Conservation (phyloP, 2,329 filamentous ascomycete genomes). For the Apiospora kogelbergensis region DNA sequence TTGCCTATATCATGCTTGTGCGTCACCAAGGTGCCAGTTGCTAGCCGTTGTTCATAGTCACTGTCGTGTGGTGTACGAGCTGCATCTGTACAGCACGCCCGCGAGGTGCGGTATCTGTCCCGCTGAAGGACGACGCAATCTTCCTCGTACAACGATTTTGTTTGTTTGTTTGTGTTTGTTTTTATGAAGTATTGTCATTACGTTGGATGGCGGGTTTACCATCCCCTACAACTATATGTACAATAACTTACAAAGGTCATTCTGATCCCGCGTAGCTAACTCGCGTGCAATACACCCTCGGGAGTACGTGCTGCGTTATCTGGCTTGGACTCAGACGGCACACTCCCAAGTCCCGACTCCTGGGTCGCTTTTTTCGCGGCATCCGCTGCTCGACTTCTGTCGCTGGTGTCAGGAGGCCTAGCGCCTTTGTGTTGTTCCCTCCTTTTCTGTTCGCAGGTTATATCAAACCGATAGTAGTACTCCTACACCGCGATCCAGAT, state of each 20-base stretch:
- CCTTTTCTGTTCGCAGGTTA: not conserved
- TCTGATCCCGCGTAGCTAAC: conserved; percentile 1
- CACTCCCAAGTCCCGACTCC: not conserved
- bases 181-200: not conserved
- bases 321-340: not conserved
- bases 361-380: not conserved
- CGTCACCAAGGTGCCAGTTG: not conserved
- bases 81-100: not conserved
- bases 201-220: not conserved
- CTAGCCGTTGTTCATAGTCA: not conserved
- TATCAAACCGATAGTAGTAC: not conserved
- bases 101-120: not conserved
- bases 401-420: not conserved
- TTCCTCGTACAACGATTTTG: too few species aligned
- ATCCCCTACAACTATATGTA: not conserved
- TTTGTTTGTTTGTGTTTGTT: not conserved
- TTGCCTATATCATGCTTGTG: not conserved
- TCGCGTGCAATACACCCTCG: conserved; percentile 1
- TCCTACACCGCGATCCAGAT: conserved; percentile 73
- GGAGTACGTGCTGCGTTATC: not conserved
- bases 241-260: conserved; percentile 5
- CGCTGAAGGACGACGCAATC: not conserved
- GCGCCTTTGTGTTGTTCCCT: not conserved
- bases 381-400: conserved; percentile 1
- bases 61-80: not conserved